Conservation (phyloP, 2,329 filamentous ascomycete species). For the Monosporascus sp. region DNA sequence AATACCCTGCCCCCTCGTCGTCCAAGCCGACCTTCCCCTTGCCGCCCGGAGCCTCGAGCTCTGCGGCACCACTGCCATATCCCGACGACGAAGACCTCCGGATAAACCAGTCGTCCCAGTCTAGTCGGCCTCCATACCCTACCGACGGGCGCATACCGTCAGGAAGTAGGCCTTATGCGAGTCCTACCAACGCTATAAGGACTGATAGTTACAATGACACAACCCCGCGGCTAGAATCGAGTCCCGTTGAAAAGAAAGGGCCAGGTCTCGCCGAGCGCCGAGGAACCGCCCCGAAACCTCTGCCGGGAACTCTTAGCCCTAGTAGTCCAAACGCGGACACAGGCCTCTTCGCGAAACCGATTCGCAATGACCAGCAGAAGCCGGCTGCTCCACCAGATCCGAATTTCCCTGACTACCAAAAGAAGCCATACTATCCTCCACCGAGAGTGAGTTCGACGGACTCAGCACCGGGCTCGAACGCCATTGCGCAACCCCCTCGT, state of each 20-base stretch:
- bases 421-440: constrained; percentile 57
- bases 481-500: constrained; percentile 25
- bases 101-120: constrained; percentile 35
- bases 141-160: constrained; percentile 34
- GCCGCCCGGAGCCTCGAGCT: constrained; percentile 66
- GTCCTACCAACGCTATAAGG: constrained; percentile 27
- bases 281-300: constrained; percentile 73
- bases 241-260: constrained; percentile 51
- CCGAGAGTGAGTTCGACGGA: constrained; percentile 36
- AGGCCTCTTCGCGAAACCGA: constrained; percentile 69
- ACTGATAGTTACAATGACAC: constrained; percentile 43
- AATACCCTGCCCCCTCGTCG: constrained; percentile 45
- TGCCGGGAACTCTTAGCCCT: constrained; percentile 62
- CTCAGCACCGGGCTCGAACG: constrained; percentile 27
- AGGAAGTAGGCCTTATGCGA: constrained; percentile 28
- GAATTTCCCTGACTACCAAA: constrained; percentile 46
- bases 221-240: constrained; percentile 50
- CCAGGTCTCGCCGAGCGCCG: constrained; percentile 74
- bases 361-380: constrained; percentile 40
- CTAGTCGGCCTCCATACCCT: constrained; percentile 38
- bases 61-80: constrained; percentile 64
- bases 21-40: constrained; percentile 58
- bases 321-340: constrained; percentile 70
- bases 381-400: constrained; percentile 35
- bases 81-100: constrained; percentile 62